A percentile compares a stretch with the other conserved stretches of the same genome.
Conservation (phyloP, 768 basidiomycete species). For the Lentinula lateritia region DNA sequence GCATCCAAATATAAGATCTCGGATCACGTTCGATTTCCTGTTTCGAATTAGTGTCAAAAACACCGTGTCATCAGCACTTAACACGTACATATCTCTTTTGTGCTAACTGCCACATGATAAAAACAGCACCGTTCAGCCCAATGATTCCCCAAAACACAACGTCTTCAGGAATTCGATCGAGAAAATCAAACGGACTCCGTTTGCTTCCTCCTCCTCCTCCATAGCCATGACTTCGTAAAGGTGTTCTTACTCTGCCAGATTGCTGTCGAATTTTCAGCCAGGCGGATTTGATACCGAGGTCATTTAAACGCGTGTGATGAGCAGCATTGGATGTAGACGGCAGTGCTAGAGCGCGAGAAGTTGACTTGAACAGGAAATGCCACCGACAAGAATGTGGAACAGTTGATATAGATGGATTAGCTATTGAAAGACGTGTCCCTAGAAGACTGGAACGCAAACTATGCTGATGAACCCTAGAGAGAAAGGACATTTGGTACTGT, state of each 20-base stretch:
- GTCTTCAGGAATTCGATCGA: conserved; percentile 51
- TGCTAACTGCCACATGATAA: conserved; percentile 50
- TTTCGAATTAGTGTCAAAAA: not conserved
- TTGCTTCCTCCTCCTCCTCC: not conserved
- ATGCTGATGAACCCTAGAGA: not conserved
- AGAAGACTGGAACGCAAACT: not conserved
- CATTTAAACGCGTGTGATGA: not conserved
- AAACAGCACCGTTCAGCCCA: conserved; percentile 57
- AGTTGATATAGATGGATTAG: not conserved
- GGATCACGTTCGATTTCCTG: conserved; percentile 37
- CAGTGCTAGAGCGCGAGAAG: not conserved
- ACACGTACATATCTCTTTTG: conserved; percentile 27
- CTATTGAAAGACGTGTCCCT: not conserved
- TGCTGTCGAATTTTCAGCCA: not conserved
- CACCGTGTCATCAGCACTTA: not conserved
- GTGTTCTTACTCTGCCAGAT: conserved; percentile 5
- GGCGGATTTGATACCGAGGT: not conserved
- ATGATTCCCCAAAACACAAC: conserved; percentile 60
- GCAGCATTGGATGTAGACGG: not conserved
- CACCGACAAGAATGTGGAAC: not conserved
- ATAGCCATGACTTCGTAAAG: not conserved
- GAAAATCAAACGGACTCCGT: conserved; percentile 21
- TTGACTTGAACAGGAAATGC: not conserved
- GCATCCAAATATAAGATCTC: conserved; percentile 40
- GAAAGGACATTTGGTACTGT: conserved; percentile 3